These are phyloP conservation scores for Xylariaceae sp. DNA, from an alignment of 2,329 filamentous ascomycete species.

Conservation along the genomic window DNA sequence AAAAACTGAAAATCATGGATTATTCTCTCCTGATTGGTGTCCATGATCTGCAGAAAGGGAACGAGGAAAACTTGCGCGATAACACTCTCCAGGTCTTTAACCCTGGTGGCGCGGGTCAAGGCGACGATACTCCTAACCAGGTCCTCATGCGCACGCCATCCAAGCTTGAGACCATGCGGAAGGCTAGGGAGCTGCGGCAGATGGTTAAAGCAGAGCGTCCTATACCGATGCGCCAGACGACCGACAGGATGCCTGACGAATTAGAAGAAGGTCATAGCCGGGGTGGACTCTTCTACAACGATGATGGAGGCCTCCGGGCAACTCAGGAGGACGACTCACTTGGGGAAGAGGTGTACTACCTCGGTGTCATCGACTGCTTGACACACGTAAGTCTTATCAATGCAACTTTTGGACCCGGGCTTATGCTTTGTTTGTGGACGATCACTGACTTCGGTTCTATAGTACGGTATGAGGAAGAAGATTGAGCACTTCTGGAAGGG, in stretches of 20 bases:
- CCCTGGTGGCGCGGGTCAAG: constrained; percentile 63
- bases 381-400: constrained; percentile 69
- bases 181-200: constrained; percentile 83
- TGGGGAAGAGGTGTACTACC: constrained; percentile 92
- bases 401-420: background rate
- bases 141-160: constrained; percentile 84
- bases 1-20: constrained; percentile 94
- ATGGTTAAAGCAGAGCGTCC: constrained; percentile 91
- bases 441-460: constrained; percentile 21
- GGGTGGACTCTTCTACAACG: constrained; percentile 77
- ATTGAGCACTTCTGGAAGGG: constrained; percentile 97
- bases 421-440: background rate
- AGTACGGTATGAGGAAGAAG: constrained; percentile 94
- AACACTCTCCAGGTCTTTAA: constrained; percentile 94
- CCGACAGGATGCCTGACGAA: constrained; percentile 84
- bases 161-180: constrained; percentile 84
- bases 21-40: constrained; percentile 94
- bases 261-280: constrained; percentile 69
- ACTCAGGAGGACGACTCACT: constrained; percentile 84
- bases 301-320: constrained; percentile 88
- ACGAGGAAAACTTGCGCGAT: constrained; percentile 85
- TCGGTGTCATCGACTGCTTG: constrained; percentile 96
- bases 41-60: constrained; percentile 83
- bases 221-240: constrained; percentile 80
- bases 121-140: constrained; percentile 56